These are phyloP conservation scores for Candida palmyrensis DNA, from an alignment of 805 yeast genomes.

Conservation along the genomic window DNA sequence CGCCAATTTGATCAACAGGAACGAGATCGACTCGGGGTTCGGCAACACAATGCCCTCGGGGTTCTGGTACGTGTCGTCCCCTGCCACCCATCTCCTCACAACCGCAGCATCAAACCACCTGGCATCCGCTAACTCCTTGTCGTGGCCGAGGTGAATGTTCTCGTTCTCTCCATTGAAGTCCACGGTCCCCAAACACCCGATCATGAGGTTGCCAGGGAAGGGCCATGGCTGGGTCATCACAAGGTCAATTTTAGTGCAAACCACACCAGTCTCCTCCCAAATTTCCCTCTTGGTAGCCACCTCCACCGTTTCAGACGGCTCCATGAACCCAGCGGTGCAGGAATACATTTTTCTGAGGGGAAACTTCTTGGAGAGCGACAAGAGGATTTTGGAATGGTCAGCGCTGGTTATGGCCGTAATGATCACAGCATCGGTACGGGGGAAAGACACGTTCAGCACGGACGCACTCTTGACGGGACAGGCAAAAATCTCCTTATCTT, in stretches of 20 bases:
- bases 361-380: conserved; percentile 67
- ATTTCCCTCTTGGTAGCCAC: conserved; percentile 83
- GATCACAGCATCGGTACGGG: conserved; percentile 86
- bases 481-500: conserved; percentile 11
- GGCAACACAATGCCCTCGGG: conserved; percentile 40
- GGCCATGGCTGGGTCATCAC: conserved; percentile 95
- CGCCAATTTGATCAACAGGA: conserved; percentile 36
- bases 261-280: conserved; percentile 94
- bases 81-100: conserved; percentile 37
- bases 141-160: conserved; percentile 67
- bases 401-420: conserved; percentile 72
- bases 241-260: conserved; percentile 51
- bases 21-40: conserved; percentile 39
- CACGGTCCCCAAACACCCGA: conserved; percentile 84
- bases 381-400: conserved; percentile 55
- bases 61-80: conserved; percentile 17
- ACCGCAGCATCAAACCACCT: conserved; percentile 69
- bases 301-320: conserved; percentile 90
- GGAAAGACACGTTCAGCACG: conserved; percentile 80
- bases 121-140: conserved; percentile 82
- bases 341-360: conserved; percentile 58
- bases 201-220: conserved; percentile 87
- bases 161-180: conserved; percentile 64
- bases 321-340: conserved; percentile 93
- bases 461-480: conserved; percentile 34